A percentile compares a stretch with the other conserved stretches of the same genome.
Evolutionary conservation across 176 grass and related monocot species (phyloP).

Genomic region (Thalia dealbata): DNA sequence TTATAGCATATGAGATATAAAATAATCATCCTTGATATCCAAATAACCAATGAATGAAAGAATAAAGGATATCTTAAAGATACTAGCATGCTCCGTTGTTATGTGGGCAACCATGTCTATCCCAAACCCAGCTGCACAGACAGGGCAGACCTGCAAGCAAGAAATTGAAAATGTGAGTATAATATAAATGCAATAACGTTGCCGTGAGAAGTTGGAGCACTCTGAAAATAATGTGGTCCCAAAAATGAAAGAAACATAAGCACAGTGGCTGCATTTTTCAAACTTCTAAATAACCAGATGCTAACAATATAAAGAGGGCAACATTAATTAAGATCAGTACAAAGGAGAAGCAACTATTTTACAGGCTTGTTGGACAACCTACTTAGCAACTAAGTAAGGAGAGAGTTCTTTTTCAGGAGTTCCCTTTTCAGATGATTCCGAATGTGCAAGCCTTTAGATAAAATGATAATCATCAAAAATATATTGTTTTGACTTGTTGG

Average conservation of each 20-base stretch:
- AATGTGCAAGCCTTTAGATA: too few relatives aligned
- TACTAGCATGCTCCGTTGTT: constrained; percentile 5
- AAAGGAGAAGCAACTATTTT: background rate
- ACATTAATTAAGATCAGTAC: background rate
- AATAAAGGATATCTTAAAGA: constrained; percentile 21
- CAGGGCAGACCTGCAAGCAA: constrained; percentile 10
- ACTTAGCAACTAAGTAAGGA: background rate
- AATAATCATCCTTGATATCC: background rate
- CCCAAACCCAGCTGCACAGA: constrained; percentile 18
- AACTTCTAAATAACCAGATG: background rate
- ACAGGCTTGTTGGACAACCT: background rate
- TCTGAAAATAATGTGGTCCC: background rate
- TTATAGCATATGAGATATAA: background rate
- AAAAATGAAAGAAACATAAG: background rate
- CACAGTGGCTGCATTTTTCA: background rate
- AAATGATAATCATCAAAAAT: too few relatives aligned
- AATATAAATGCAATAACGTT: background rate
- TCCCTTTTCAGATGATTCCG: too few relatives aligned
- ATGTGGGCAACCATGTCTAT: constrained; percentile 10
- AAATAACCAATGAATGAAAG: background rate
- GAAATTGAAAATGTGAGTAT: background rate
- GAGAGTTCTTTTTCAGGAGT: background rate
- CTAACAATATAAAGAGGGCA: background rate
- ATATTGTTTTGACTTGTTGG: too few relatives aligned
- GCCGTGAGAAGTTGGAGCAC: background rate